Base-by-base conservation (phyloP, 805 yeast species). In the Helenozyma rhizophorensis region DNA sequence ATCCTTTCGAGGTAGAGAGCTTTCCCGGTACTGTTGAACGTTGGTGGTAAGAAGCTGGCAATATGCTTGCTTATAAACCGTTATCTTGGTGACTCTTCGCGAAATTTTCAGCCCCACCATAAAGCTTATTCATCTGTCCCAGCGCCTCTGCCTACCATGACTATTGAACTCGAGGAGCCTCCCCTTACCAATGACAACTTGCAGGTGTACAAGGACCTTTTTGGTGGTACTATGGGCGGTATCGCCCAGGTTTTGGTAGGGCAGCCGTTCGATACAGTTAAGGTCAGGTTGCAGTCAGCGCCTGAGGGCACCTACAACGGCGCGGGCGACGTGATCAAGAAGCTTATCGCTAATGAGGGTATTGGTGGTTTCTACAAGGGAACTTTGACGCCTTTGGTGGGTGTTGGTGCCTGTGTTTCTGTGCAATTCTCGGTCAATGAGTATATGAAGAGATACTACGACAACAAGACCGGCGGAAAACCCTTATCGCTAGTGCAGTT, bases 401-500 rank as follows among this genome's bases (percentile, higher is more conserved):
- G 72, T 6, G 71, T 90, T n/a, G 98, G 98, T 32, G 96, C 95
- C 0, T 89, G 97, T 69, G 97, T 93, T 9, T 85, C 96, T 7
- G 84, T 90, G 25, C 98, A 93, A 60, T 93, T 93, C 54, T 93
- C 96, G 28, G 95, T 87, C 23, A 89, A 89, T 53, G 97, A 93
- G 58, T 82, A 72, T 51, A 87, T 90, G 96, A 93, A 93, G 62
- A 71, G 97, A 50, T 64, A 70, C 39, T 88, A 83, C 53, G 65
- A 63, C 31, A 54, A 54, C 14, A 71, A 72, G 43, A 63, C 70
- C 27, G 58, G 57, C 16, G 73, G 72, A 11, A 51, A 54, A 17
- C 64, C 65, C 12, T 62, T 88, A 38, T 54, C 76, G 7, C 66
- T 77, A 25, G 40, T 62, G 4, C 95, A 93, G 55, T 88, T 78